Percentiles rank a stretch among this genome's conserved stretches.
Conservation (phyloP, 345 rosid species). For the Populus deltoides region DNA sequence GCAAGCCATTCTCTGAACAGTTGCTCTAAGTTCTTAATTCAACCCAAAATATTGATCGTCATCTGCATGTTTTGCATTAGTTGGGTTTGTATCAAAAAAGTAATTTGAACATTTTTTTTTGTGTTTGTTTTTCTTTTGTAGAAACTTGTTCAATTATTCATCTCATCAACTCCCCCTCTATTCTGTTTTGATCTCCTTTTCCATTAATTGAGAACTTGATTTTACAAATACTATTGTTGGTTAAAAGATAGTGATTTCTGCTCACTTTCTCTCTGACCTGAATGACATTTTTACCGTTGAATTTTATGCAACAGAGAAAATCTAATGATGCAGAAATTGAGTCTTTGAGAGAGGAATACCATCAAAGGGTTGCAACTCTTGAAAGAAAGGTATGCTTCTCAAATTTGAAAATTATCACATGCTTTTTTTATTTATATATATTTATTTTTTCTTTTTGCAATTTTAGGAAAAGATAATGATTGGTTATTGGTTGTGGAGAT, state of each 20-base stretch:
- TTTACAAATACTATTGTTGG: background rate
- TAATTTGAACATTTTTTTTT: too few species aligned
- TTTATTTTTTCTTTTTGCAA: background rate
- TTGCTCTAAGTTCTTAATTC: background rate
- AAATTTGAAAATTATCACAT: background rate
- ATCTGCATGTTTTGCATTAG: background rate
- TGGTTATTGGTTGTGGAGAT: background rate
- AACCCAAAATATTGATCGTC: background rate
- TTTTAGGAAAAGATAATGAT: background rate
- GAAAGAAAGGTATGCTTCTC: conserved; percentile 75
- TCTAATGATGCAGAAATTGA: conserved; percentile 89
- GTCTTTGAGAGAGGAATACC: conserved; percentile 95
- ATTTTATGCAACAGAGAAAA: conserved; percentile 64
- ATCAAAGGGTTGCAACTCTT: conserved; percentile 89
- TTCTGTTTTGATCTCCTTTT: background rate
- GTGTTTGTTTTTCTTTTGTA: too few species aligned
- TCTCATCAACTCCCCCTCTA: background rate
- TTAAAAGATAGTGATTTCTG: background rate
- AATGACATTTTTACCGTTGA: conserved; percentile 5
- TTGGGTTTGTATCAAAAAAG: background rate
- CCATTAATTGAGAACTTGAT: conserved; percentile 4
- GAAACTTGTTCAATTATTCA: too few species aligned
- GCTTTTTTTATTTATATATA: background rate
- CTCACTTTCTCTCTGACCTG: background rate
- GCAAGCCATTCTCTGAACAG: background rate